Evolutionary conservation across 495 filamentous ascomycete species (phyloP).

Genomic region (Aspergillus affinis): DNA sequence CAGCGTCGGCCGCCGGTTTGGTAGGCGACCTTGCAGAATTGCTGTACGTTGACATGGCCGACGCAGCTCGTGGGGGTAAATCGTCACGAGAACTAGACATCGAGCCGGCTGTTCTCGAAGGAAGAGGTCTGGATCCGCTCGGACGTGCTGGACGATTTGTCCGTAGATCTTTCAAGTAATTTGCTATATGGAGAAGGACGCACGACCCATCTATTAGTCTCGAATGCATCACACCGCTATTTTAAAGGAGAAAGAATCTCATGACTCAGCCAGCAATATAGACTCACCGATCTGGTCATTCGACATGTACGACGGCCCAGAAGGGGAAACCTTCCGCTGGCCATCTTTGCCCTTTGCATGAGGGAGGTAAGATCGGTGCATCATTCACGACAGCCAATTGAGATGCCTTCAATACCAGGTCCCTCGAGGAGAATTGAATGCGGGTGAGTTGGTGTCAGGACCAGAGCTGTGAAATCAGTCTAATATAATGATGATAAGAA

Average conservation of each 20-base stretch:
- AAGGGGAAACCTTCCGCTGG: slow-evolving; percentile 64
- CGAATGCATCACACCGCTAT: slow-evolving; percentile 1
- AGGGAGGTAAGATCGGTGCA: slow-evolving; percentile 36
- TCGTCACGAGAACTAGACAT: slow-evolving; percentile 35
- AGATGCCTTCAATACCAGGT: slow-evolving; percentile 14
- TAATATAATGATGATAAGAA: slow-evolving; percentile 11
- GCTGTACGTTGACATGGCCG: slow-evolving; percentile 44
- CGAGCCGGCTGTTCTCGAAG: slow-evolving; percentile 42
- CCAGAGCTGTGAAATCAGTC: slow-evolving; percentile 19
- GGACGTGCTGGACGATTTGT: slow-evolving; percentile 75
- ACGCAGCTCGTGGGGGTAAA: slow-evolving; percentile 46
- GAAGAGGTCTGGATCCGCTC: slow-evolving; percentile 76
- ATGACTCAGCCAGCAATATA: slow-evolving; percentile 27
- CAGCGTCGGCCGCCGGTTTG: slow-evolving; percentile 17
- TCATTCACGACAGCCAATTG: slow-evolving; percentile 21
- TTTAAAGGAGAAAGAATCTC: slow-evolving; percentile 17
- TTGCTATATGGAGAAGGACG: slow-evolving; percentile 41
- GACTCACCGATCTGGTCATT: slow-evolving; percentile 81
- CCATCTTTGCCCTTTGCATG: slow-evolving; percentile 36
- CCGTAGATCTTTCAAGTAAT: slow-evolving; percentile 78
- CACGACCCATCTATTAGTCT: slow-evolving; percentile 16
- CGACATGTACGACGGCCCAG: slow-evolving; percentile 79
- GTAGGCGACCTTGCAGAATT: slow-evolving; percentile 18
- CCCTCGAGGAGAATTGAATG: slow-evolving; percentile 18
- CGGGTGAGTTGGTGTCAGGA: slow-evolving; percentile 13